A percentile compares a stretch with the other conserved stretches of the same genome.
phyloP scores from a whole-genome alignment of 2,329 filamentous ascomycete species.

The Trichoderma lentiforme region DNA sequence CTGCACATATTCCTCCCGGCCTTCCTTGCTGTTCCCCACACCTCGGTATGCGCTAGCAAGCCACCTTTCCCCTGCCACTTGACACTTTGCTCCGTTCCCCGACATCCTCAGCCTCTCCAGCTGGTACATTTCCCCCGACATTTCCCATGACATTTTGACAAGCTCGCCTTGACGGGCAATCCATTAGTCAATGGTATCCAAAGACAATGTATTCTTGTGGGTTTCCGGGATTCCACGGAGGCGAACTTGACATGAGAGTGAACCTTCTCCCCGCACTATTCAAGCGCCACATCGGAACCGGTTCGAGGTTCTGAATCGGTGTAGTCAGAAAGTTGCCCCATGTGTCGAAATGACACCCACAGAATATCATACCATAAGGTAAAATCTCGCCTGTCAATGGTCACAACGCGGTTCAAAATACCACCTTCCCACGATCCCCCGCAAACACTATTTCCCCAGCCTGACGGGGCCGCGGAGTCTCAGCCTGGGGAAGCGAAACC shows the following conservation, averaged over 20 bases:
- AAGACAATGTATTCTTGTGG: background rate
- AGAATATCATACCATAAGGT: background rate
- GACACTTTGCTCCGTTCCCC: conserved; percentile 1
- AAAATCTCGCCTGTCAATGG: background rate
- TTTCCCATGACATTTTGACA: conserved; percentile 12
- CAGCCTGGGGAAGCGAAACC: conserved; percentile 1
- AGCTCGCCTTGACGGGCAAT: background rate
- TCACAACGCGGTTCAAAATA: background rate
- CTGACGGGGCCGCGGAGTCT: background rate
- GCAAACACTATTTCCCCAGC: conserved; percentile 13
- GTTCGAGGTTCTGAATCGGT: background rate
- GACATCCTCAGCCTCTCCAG: background rate
- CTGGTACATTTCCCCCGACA: conserved; percentile 1
- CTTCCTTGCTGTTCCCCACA: conserved; percentile 12
- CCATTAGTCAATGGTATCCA: background rate
- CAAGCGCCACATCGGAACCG: conserved; percentile 5
- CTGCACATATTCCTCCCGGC: conserved; percentile 6
- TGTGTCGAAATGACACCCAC: background rate
- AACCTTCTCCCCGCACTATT: conserved; percentile 4
- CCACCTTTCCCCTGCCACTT: background rate
- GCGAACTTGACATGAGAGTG: background rate
- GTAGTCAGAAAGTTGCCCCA: background rate
- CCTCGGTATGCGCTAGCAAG: background rate
- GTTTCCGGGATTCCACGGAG: background rate
- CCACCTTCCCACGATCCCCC: background rate